These are phyloP conservation scores for Leccinum ochraceum DNA, from an alignment of 768 basidiomycete species.

Conservation along the genomic window DNA sequence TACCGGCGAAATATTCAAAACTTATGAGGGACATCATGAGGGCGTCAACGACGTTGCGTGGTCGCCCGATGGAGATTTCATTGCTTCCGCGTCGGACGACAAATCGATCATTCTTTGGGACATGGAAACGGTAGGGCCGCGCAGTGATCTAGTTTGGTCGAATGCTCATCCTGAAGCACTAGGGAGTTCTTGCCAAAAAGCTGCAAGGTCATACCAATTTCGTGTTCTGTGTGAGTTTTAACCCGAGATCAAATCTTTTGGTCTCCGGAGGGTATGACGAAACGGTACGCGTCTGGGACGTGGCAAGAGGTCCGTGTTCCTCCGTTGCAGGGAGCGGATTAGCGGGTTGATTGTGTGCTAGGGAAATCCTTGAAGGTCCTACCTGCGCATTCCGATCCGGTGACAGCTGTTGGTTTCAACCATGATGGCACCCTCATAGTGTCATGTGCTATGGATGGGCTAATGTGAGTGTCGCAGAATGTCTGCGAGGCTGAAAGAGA, in stretches of 20 bases:
- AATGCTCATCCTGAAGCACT: slow-evolving; percentile 2
- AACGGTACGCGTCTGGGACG: slow-evolving; percentile 96
- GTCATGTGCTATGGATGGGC: slow-evolving; percentile 94
- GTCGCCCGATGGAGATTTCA: slow-evolving; percentile 76
- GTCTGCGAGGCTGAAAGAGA: slow-evolving; percentile 1
- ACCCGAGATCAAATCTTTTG: slow-evolving; percentile 84
- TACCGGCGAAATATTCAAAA: slow-evolving; percentile 71
- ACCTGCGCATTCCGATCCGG: slow-evolving; percentile 96
- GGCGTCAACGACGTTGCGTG: slow-evolving; percentile 93
- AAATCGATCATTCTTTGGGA: slow-evolving; percentile 87
- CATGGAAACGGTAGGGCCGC: slow-evolving; percentile 54
- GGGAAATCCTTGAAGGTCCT: slow-evolving; percentile 85
- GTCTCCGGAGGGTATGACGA: slow-evolving; percentile 97
- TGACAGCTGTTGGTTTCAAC: slow-evolving; percentile 92
- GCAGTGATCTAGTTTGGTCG: not conserved
- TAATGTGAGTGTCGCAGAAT: slow-evolving; percentile 66
- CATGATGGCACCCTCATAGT: slow-evolving; percentile 93
- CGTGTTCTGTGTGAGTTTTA: slow-evolving; percentile 92
- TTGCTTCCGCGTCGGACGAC: slow-evolving; percentile 95
- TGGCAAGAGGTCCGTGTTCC: slow-evolving; percentile 65
- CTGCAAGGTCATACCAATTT: slow-evolving; percentile 90
- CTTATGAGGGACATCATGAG: slow-evolving; percentile 69
- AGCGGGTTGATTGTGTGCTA: slow-evolving; percentile 29
- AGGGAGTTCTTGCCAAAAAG: slow-evolving; percentile 63
- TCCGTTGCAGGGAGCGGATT: not conserved